phyloP scores from a whole-genome alignment of 805 yeast species.

The Nakazawaea wyomingensis region DNA sequence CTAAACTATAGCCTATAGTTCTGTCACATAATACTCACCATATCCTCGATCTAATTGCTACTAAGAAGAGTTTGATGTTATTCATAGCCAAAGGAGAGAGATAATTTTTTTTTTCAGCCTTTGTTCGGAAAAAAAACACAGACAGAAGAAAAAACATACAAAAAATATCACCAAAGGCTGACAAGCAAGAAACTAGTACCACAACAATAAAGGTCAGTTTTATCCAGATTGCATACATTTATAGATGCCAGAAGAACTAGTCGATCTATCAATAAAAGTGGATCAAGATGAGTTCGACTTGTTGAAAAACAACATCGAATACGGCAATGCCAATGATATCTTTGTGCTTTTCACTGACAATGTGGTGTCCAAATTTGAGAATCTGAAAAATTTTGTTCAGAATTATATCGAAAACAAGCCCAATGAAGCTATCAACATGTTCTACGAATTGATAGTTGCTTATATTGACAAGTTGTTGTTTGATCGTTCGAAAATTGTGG shows the following conservation, averaged over 20 bases:
- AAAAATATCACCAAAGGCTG: background rate
- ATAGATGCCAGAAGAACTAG: background rate
- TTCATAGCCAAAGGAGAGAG: too few relatives aligned
- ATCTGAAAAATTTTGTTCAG: background rate
- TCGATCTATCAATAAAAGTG: slow-evolving; percentile 1
- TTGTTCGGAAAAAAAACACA: too few relatives aligned
- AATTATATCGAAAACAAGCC: background rate
- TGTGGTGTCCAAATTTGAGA: background rate
- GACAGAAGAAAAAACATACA: too few relatives aligned
- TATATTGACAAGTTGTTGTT: background rate
- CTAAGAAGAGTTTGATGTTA: too few relatives aligned
- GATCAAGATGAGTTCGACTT: slow-evolving; percentile 11
- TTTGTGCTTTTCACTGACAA: background rate
- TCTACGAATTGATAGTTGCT: slow-evolving; percentile 3
- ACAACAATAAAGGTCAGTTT: too few relatives aligned
- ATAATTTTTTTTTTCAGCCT: too few relatives aligned
- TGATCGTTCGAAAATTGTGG: background rate
- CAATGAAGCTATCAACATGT: background rate
- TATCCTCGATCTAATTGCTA: too few relatives aligned
- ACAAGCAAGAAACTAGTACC: too few relatives aligned
- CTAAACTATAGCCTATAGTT: too few relatives aligned
- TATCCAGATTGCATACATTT: background rate
- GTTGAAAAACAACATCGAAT: slow-evolving; percentile 8
- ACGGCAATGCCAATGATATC: background rate
- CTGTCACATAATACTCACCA: too few relatives aligned